phyloP scores from a whole-genome alignment of 257 asterid genomes.

The Solanum pimpinellifolium region DNA sequence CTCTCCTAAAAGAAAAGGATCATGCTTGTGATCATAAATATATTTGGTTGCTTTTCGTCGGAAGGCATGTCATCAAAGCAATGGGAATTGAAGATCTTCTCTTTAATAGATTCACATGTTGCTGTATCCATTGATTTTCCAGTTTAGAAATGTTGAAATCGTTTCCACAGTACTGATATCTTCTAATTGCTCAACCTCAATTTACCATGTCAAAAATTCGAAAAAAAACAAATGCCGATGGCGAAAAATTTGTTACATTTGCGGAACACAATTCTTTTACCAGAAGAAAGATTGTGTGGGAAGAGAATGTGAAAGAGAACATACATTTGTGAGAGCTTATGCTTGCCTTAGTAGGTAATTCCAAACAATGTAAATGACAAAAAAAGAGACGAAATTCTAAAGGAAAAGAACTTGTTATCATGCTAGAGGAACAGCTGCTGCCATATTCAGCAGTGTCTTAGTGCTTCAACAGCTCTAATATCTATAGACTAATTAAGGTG shows the following conservation, averaged over 20 bases:
- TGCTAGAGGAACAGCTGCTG: background rate
- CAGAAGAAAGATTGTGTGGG: background rate
- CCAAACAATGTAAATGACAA: too few species aligned
- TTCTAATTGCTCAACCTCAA: background rate
- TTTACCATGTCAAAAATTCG: too few species aligned
- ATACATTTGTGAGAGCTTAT: too few species aligned
- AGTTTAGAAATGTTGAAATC: background rate
- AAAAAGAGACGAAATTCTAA: too few species aligned
- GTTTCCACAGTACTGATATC: background rate
- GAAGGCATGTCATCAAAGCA: background rate
- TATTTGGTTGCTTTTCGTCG: background rate
- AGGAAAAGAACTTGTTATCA: background rate
- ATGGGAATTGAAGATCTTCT: background rate
- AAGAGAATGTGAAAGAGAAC: background rate
- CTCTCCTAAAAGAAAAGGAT: background rate
- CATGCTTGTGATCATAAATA: background rate
- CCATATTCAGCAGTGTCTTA: background rate
- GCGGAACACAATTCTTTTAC: background rate
- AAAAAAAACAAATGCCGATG: background rate
- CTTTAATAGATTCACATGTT: background rate
- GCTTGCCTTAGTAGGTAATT: too few species aligned
- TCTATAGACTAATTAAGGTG: background rate
- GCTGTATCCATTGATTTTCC: background rate
- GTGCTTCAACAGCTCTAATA: background rate
- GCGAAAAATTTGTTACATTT: background rate